Base-by-base conservation (phyloP, 345 rosid species). In the Brassica nigra region DNA sequence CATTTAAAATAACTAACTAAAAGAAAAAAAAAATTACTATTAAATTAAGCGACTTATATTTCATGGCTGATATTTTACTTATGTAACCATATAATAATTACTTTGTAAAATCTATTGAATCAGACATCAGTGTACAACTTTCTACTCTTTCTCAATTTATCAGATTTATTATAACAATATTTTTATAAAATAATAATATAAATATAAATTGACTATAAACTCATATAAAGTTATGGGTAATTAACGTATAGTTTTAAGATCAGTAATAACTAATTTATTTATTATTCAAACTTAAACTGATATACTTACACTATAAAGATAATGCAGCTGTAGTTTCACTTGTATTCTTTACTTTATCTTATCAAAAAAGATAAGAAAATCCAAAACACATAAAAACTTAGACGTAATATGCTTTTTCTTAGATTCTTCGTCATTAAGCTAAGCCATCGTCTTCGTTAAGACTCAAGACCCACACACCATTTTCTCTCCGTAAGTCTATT, bases 341-440 rank as follows among this genome's bases (percentile, higher is more conserved):
- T 80, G 76, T 47, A 76, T 81, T 76, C 59, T 39, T 70, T 76
- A 65, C 76, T 75, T 54, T 54, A 54, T 54, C 59, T 54, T 54
- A 15, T 54, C 59, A 54, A 54, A 54, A 33, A 54, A 54, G 59
- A 80, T 70, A 70, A 70, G 72, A 80, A 64, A 75, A 70, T 63
- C 42, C 62, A 80, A 54, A 75, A 75, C 59, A 64, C 33, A 52
- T 11, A 15, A 27, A 28, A 75, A 62, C 3, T 74, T 54, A 18
- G 39, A 36, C 42, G 20, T 75, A 20, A 71, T 37, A 63, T 55
- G 36, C 77, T 71, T 76, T 79, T 76, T 57, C 44, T 16, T 71
- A 76, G 85, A 90, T 88, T 86, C 98, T 94, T 94, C 92, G 91
- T 81, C 84, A 84, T 88, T 92, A 95, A 95, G 98, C 84, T 92